A percentile compares a stretch with the other conserved stretches of the same genome.
These are phyloP conservation scores for Phytophthora constricta DNA, from an alignment of 352 stramenopile species.

Conservation along the genomic window DNA sequence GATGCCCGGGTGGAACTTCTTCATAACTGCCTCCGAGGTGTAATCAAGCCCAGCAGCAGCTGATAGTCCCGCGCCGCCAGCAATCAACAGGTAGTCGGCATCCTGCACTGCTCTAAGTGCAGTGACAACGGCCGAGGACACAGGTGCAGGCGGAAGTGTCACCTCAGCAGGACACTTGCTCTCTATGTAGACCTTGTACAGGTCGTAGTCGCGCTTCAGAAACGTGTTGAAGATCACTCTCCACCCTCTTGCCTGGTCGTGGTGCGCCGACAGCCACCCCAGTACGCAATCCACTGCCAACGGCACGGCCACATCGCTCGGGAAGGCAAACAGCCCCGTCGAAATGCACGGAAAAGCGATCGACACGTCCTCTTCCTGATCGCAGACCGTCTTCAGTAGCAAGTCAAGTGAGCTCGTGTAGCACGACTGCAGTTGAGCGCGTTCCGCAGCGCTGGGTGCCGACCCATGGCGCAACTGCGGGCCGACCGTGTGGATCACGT, in stretches of 20 bases:
- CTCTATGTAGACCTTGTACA: conserved; percentile 54
- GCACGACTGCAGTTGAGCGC: conserved; percentile 45
- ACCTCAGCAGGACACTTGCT: conserved; percentile 27
- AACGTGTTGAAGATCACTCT: conserved; percentile 83
- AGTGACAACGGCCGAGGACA: conserved; percentile 33
- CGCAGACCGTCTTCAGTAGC: conserved; percentile 41
- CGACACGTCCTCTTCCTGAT: conserved; percentile 23
- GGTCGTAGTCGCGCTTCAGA: conserved; percentile 53
- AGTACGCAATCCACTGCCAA: conserved; percentile 56
- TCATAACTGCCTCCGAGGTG: conserved; percentile 66
- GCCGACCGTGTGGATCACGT: conserved; percentile 72
- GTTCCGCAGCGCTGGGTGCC: conserved; percentile 29
- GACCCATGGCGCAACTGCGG: conserved; percentile 51
- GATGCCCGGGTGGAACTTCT: conserved; percentile 61
- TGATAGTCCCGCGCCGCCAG: conserved; percentile 67
- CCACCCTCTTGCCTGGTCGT: conserved; percentile 39
- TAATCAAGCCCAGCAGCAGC: conserved; percentile 79
- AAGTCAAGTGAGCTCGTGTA: conserved; percentile 62
- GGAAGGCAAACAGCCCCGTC: conserved; percentile 73
- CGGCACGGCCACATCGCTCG: conserved; percentile 53
- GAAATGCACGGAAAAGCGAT: conserved; percentile 76
- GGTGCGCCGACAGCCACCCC: conserved; percentile 53
- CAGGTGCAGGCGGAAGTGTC: conserved; percentile 21
- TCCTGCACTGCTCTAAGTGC: conserved; percentile 48
- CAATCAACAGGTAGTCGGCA: conserved; percentile 70